Evolutionary conservation across 768 basidiomycete species (phyloP).

Genomic region (Xanthoconium purpureum): DNA sequence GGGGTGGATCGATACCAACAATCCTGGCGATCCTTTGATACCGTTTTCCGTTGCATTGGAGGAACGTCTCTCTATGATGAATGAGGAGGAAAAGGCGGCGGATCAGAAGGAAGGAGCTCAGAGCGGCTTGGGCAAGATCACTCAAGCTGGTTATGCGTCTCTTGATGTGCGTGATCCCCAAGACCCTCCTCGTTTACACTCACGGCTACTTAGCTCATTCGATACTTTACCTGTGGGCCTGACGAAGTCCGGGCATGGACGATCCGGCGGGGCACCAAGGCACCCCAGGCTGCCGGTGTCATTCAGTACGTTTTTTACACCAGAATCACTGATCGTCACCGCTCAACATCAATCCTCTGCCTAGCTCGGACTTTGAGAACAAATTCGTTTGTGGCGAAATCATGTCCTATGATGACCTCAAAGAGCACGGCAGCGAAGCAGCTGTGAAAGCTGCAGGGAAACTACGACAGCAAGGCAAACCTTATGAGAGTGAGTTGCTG

Average conservation of each 20-base stretch:
- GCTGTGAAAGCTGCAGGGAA: conserved; percentile 95
- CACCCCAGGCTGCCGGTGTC: conserved; percentile 96
- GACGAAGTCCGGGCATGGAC: conserved; percentile 99
- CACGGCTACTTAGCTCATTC: conserved; percentile 64
- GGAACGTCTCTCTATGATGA: conserved; percentile 71
- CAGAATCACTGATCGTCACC: neutral
- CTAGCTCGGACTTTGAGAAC: conserved; percentile 93
- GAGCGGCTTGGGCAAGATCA: conserved; percentile 87
- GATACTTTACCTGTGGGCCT: conserved; percentile 97
- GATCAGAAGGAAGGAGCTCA: conserved; percentile 77
- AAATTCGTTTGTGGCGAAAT: conserved; percentile 98
- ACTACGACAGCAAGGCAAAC: conserved; percentile 93
- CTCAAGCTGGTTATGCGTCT: conserved; percentile 85
- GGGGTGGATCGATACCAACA: conserved; percentile 94
- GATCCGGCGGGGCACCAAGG: conserved; percentile 88
- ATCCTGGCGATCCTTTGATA: conserved; percentile 92
- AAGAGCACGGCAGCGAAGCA: conserved; percentile 85
- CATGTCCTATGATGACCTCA: conserved; percentile 87
- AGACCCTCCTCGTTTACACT: neutral
- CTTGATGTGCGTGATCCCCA: conserved; percentile 59
- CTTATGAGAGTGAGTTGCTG: conserved; percentile 78
- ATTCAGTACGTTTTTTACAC: conserved; percentile 70
- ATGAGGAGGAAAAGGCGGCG: conserved; percentile 66
- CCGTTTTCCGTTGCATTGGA: conserved; percentile 97
- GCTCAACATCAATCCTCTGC: conserved; percentile 1